Base-by-base conservation (phyloP, 352 stramenopile species). In the Phytophthora meadii region DNA sequence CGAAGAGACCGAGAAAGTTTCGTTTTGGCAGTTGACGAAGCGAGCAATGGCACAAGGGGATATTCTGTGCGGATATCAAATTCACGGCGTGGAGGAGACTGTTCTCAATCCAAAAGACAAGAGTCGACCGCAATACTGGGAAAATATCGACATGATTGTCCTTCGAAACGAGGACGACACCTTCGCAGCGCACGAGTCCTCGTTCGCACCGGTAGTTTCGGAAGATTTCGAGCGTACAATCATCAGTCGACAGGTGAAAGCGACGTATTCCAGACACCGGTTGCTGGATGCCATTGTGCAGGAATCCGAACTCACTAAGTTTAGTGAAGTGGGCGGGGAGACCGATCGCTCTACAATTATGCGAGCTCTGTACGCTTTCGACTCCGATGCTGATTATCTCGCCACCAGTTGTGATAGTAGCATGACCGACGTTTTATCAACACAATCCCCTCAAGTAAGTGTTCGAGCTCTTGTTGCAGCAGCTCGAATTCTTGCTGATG, bases 1-100 rank as follows among this genome's bases (percentile, higher is more conserved):
- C 22, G 52, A 74, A 7, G 24, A 62, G 7, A 44, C 48, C 2
- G 86, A 93, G 40, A 45, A 53, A 15, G 64, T 93, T 2, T 92
- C 82, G 4, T 97, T 94, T 44, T 97, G 84, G 83, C 84, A 94
- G 51, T 59, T 97, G 32, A 72, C 76, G 8, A 89, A 84, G 54
- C 78, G 74, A 6, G 83, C 82, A 1, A 75, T 77, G 42, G 63
- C 72, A 4, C 64, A 74, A 5, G 74, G 78, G 9, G 88, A 96
- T 52, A 87, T 96, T 40, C 58, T 91, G 25, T 88, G 91, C 24
- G 89, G 89, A 0, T 97, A 87, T 69, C 87, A 94, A 48, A 49
- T 76, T 7, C 74, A 67, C 1, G 81, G 74, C 7, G 36, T 27
- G 1, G 60, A 70, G 22, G 73, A 89, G 19, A 85, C 85, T 0